phyloP scores from a whole-genome alignment of 2,329 filamentous ascomycete genomes.

The Arthrobotrys pseudoclavata region DNA sequence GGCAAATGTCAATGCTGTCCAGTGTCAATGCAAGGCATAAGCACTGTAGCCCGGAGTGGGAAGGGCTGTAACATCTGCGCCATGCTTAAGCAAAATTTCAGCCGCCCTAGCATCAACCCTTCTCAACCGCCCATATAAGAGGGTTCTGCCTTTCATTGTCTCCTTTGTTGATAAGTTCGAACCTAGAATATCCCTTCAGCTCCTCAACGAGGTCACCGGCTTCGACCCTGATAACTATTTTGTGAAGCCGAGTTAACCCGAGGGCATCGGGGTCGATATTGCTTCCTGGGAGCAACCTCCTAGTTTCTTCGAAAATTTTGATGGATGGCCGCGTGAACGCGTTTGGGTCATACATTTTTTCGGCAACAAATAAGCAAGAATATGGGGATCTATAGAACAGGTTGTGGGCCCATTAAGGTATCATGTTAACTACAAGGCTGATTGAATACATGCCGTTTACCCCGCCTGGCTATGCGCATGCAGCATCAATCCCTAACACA shows the following conservation, averaged over 20 bases:
- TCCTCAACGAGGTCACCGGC: not conserved
- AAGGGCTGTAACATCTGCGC: not conserved
- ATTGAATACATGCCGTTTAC: not conserved
- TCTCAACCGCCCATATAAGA: not conserved
- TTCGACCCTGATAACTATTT: conserved; percentile 2
- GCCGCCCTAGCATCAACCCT: not conserved
- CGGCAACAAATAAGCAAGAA: not conserved
- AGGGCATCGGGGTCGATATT: not conserved
- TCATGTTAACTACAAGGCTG: not conserved
- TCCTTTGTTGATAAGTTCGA: not conserved
- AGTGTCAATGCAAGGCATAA: not conserved
- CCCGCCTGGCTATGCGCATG: too few relatives aligned
- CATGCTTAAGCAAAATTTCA: conserved; percentile 1
- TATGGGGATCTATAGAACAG: too few relatives aligned
- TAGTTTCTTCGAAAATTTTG: not conserved
- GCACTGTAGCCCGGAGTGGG: not conserved
- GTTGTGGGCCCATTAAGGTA: too few relatives aligned
- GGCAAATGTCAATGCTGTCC: not conserved
- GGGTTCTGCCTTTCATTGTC: conserved; percentile 8
- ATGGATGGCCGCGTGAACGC: not conserved
- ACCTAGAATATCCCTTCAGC: not conserved
- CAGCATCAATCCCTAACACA: too few relatives aligned
- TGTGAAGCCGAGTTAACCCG: conserved; percentile 5
- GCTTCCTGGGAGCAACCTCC: not conserved
- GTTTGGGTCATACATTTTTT: not conserved